These are phyloP conservation scores for Pleurotus pulmonarius DNA, from an alignment of 768 basidiomycete genomes.

Conservation along the genomic window DNA sequence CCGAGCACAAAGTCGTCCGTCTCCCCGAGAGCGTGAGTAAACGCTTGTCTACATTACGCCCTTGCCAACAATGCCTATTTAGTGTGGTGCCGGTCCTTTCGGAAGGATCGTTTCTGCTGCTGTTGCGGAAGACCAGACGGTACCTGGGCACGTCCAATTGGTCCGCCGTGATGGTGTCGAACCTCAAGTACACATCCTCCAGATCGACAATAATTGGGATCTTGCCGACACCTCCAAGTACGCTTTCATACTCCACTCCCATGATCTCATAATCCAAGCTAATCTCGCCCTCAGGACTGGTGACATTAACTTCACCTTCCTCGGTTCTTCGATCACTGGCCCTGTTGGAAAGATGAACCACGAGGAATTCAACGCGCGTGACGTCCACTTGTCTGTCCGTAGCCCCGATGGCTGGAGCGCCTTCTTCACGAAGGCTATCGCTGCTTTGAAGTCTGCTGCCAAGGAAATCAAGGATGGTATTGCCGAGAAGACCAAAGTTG, in stretches of 20 bases:
- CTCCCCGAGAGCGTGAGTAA: constrained; percentile 6
- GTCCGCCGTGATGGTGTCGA: constrained; percentile 2
- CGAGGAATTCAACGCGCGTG: background rate
- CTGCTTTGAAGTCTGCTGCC: background rate
- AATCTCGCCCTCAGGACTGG: background rate
- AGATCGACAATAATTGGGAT: background rate
- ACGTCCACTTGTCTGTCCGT: background rate
- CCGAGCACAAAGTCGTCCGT: constrained; percentile 6
- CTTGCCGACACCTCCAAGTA: background rate
- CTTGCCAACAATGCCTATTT: background rate
- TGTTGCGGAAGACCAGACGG: background rate
- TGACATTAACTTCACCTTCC: background rate
- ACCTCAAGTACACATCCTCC: constrained; percentile 3
- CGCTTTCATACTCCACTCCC: background rate
- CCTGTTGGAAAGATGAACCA: constrained; percentile 4
- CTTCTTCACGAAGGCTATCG: constrained; percentile 2
- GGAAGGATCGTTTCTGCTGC: constrained; percentile 2
- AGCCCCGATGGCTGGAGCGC: background rate
- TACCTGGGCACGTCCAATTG: constrained; percentile 3
- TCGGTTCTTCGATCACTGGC: background rate
- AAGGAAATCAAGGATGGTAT: background rate
- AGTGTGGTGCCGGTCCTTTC: constrained; percentile 6
- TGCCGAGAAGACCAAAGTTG: constrained; percentile 4
- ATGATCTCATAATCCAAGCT: background rate
- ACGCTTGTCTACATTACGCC: too few species aligned